Evolutionary conservation across 2,329 filamentous ascomycete species (phyloP).

Genomic region (Ambrosiella cleistominuta): DNA sequence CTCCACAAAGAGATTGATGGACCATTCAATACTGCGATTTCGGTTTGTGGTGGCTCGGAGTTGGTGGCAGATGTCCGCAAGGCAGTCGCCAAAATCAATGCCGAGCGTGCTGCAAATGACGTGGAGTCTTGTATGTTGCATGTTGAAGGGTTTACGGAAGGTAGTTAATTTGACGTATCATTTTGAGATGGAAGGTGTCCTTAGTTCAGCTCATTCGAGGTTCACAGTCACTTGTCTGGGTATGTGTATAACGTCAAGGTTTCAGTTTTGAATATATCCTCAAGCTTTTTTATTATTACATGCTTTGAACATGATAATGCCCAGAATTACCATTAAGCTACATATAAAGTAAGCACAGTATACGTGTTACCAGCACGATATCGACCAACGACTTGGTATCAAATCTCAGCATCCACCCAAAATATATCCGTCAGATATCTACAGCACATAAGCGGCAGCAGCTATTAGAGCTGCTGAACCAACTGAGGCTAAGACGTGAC

Average conservation of each 20-base stretch:
- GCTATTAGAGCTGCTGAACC: constrained; percentile 11
- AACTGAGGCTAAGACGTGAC: constrained; percentile 4
- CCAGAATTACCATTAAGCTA: background rate
- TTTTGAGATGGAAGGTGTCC: background rate
- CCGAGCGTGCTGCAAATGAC: background rate
- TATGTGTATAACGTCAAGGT: background rate
- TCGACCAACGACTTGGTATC: background rate
- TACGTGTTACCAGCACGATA: background rate
- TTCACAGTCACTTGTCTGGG: background rate
- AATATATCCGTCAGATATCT: background rate
- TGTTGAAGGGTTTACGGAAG: constrained; percentile 10
- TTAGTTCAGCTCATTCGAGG: constrained; percentile 1
- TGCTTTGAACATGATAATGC: background rate
- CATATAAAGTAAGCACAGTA: background rate
- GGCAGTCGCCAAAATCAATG: constrained; percentile 27
- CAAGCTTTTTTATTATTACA: background rate
- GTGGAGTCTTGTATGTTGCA: constrained; percentile 10
- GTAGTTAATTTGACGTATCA: background rate
- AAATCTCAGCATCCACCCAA: background rate
- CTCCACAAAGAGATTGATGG: constrained; percentile 28
- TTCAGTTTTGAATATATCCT: background rate
- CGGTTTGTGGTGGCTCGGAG: constrained; percentile 39
- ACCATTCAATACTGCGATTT: constrained; percentile 35
- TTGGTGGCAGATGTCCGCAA: constrained; percentile 37
- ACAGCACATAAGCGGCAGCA: constrained; percentile 11